Evolutionary conservation across 1,284 basidiomycete species (phyloP).

Genomic region (Rhodofomes roseus): DNA sequence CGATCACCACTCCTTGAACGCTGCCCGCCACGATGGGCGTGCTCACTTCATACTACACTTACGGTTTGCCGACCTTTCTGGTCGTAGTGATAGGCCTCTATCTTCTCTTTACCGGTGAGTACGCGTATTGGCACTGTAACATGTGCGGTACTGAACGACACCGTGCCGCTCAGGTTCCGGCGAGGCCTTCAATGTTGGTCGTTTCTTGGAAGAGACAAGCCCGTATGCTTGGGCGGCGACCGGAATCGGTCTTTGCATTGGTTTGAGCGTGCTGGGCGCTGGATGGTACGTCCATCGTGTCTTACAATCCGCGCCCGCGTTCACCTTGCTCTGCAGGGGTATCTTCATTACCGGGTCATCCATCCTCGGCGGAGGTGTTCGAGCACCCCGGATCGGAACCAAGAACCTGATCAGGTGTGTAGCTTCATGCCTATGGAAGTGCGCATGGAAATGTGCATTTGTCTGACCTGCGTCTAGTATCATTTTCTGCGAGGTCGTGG

Average conservation of each 20-base stretch:
- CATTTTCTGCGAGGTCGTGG: conserved; percentile 99
- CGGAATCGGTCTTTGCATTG: conserved; percentile 92
- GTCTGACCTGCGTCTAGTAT: conserved; percentile 53
- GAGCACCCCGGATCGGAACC: conserved; percentile 91
- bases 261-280: conserved; percentile 90
- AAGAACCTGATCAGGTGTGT: conserved; percentile 94
- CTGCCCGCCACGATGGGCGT: conserved; percentile 38
- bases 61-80: conserved; percentile 67
- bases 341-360: conserved; percentile 96
- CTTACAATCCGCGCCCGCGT: background rate
- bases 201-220: conserved; percentile 89
- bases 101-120: conserved; percentile 78
- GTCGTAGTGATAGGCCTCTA: conserved; percentile 72
- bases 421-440: background rate
- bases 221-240: conserved; percentile 92
- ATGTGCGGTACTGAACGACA: background rate
- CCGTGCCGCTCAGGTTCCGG: conserved; percentile 64
- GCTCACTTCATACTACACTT: conserved; percentile 51
- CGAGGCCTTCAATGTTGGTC: conserved; percentile 89
- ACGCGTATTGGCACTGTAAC: background rate
- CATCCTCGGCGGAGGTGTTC: conserved; percentile 93
- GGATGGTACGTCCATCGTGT: conserved; percentile 71
- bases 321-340: conserved; percentile 61
- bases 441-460: too few relatives aligned
- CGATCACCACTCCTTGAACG: conserved; percentile 3